Base-by-base conservation (phyloP, 2,329 filamentous ascomycete species). In the Malbranchea zuffiana region DNA sequence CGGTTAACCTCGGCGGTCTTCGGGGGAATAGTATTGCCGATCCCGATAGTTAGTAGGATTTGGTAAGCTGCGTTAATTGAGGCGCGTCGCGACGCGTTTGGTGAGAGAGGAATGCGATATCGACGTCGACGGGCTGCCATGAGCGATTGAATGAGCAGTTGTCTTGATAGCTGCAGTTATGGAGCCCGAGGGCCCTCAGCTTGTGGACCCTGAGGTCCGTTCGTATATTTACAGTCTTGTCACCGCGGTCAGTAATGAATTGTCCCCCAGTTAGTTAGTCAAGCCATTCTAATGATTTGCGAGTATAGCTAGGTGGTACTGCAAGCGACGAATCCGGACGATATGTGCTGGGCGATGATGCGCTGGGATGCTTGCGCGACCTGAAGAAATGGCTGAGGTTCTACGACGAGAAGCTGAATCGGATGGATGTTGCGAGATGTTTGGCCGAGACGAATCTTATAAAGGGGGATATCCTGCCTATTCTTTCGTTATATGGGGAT, bases 301-400 rank as follows among this genome's bases (percentile, higher is more conserved):
- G n/a, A n/a, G n/a, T n/a, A 44, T 57, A 94, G 85, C 78, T 95
- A 46, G 88, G 87, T 63, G 88, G 87, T 36, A 76, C 78, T 51
- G 82, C 82, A 50, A 69, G 77, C 35, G 81, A 84, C 47, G 79
- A 88, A 50, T 79, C 86, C 53, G 82, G 82, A 39, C 72, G 72
- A 53, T 98, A 98, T 59, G 72, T 84, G 28, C 76, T 96, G 23
- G 90, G 90, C 60, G 88, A 96, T 60, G 88, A 95, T 55, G 88
- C 87, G 8, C 68, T 93, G 42, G 83, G 90, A 40, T 90, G 87
- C 53, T 69, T 98, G 40, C 86, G 88, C 44, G 90, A 98, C 62
- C 71, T 98, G 37, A 88, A 90, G 55, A 80, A 81, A 74, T 98
- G 90, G 90, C 72, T 98, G 48, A 86, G 85, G 49, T 76, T 94